These are phyloP conservation scores for Phaffia rhodozyma DNA, from an alignment of 1,284 basidiomycete genomes.

Conservation along the genomic window DNA sequence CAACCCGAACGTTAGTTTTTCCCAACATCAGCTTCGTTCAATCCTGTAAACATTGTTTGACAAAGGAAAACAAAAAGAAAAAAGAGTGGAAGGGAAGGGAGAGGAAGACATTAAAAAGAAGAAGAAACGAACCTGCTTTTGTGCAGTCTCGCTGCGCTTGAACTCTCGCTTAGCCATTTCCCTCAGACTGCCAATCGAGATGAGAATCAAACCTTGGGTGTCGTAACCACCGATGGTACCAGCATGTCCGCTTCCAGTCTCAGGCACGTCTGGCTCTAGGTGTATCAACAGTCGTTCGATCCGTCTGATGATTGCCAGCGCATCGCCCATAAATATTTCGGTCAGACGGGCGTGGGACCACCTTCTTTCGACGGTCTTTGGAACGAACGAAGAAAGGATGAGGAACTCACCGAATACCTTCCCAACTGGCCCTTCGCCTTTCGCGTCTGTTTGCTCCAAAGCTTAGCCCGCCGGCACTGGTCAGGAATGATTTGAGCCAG, in stretches of 20 bases:
- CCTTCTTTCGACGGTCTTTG: neutral
- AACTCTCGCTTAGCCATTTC: slow-evolving; percentile 15
- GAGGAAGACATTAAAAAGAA: no score
- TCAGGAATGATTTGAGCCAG: slow-evolving; percentile 39
- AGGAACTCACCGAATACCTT: slow-evolving; percentile 47
- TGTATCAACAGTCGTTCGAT: slow-evolving; percentile 57
- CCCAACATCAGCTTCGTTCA: neutral
- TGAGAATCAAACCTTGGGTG: slow-evolving; percentile 38
- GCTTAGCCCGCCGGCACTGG: slow-evolving; percentile 3
- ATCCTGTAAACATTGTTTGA: slow-evolving; percentile 46
- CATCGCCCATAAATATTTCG: no score
- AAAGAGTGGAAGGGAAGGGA: neutral
- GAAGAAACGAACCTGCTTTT: slow-evolving; percentile 22
- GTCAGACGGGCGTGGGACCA: no score
- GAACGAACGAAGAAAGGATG: neutral
- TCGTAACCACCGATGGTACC: slow-evolving; percentile 32
- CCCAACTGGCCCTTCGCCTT: slow-evolving; percentile 42
- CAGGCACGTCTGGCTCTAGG: neutral
- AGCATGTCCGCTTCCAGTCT: slow-evolving; percentile 20
- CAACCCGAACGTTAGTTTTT: neutral
- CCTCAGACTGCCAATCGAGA: slow-evolving; percentile 33
- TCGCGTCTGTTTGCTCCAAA: slow-evolving; percentile 38
- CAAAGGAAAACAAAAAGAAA: slow-evolving; percentile 13
- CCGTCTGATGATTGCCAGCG: slow-evolving; percentile 38
- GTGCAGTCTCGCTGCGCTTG: slow-evolving; percentile 16